phyloP scores from a whole-genome alignment of 169 alveolate species.

The Plasmodium fragile region DNA sequence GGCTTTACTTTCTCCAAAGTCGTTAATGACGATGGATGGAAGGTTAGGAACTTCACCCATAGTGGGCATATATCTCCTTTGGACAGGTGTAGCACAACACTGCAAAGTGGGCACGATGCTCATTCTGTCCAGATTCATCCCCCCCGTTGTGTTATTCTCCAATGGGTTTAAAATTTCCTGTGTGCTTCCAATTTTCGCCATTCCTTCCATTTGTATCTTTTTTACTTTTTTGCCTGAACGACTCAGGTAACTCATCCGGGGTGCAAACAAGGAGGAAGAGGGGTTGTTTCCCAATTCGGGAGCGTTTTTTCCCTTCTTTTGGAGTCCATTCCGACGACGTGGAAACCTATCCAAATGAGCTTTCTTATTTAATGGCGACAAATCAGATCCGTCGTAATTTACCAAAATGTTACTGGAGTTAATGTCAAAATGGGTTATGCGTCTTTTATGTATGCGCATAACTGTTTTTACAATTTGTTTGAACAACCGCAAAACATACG shows the following conservation, averaged over 20 bases:
- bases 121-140: not conserved
- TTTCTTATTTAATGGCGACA: not conserved
- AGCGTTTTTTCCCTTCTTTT: not conserved
- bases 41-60: not conserved
- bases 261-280: not conserved
- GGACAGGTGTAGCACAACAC: not conserved
- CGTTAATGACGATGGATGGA: constrained; percentile 43
- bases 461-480: constrained; percentile 25
- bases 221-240: not conserved
- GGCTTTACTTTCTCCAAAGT: constrained; percentile 71
- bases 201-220: not conserved
- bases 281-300: not conserved
- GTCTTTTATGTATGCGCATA: constrained; percentile 27
- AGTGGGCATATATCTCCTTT: not conserved
- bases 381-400: not conserved
- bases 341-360: not conserved
- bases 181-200: not conserved
- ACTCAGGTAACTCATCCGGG: not conserved
- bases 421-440: constrained; percentile 68
- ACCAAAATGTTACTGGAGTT: constrained; percentile 45
- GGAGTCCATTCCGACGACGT: not conserved
- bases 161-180: not conserved
- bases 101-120: not conserved
- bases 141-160: not conserved
- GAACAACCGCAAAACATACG: constrained; percentile 28